Evolutionary conservation across 345 rosid species (phyloP).

Genomic region (Cardamine chenopodiifolia): DNA sequence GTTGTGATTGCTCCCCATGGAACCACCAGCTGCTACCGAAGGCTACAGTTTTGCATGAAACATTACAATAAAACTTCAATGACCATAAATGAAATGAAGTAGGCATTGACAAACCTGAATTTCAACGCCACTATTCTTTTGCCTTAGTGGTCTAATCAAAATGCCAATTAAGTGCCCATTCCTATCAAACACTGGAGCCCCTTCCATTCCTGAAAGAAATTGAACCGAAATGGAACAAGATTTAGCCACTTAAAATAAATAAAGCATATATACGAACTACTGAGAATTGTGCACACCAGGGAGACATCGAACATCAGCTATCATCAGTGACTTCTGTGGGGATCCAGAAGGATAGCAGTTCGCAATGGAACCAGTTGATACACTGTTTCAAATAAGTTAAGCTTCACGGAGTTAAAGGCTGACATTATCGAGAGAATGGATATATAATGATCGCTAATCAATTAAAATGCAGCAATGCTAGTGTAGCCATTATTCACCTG

Average conservation of each 20-base stretch:
- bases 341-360: conserved; percentile 76
- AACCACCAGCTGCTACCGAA: conserved; percentile 98
- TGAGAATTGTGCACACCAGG: conserved; percentile 64
- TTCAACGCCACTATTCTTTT: conserved; percentile 78
- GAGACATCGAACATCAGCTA: conserved; percentile 95
- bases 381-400: conserved; percentile 53
- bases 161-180: conserved; percentile 63
- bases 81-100: conserved; percentile 33
- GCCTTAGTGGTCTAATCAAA: conserved; percentile 78
- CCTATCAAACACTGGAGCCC: conserved; percentile 78
- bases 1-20: conserved; percentile 96
- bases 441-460: neutral
- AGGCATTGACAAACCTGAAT: conserved; percentile 73
- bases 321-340: conserved; percentile 58
- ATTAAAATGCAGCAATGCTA: conserved; percentile 9
- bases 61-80: conserved; percentile 48
- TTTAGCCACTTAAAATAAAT: conserved; percentile 28
- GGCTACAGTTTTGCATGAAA: conserved; percentile 74
- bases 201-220: conserved; percentile 77
- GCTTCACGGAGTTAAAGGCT: conserved; percentile 16
- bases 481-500: conserved; percentile 52
- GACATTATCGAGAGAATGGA: neutral
- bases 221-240: conserved; percentile 26
- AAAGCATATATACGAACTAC: conserved; percentile 23
- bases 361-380: conserved; percentile 78